Percentiles rank a stretch among this genome's conserved stretches.
Conservation (phyloP, 2,329 filamentous ascomycete genomes). For the Cladosporium austrohemisphaericum region DNA sequence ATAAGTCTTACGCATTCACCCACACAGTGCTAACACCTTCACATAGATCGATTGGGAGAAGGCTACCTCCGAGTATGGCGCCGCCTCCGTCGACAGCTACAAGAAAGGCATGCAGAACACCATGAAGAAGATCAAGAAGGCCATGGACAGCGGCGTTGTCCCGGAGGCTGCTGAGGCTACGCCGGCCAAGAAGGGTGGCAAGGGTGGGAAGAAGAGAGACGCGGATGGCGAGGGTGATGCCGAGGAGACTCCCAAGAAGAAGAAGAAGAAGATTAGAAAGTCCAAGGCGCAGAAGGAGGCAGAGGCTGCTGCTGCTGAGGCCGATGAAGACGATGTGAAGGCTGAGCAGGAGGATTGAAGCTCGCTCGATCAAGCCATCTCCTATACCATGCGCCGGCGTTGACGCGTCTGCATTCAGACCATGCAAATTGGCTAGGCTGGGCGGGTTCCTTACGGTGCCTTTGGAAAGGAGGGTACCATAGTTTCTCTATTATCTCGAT, state of each 20-base stretch:
- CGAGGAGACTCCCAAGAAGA: constrained; percentile 6
- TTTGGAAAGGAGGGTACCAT: too few relatives aligned
- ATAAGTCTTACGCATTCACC: not conserved
- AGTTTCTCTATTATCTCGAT: too few relatives aligned
- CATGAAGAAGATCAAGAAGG: constrained; percentile 30
- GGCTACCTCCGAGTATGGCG: constrained; percentile 26
- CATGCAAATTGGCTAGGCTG: too few relatives aligned
- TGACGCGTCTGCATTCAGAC: too few relatives aligned
- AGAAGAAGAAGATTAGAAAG: constrained; percentile 3
- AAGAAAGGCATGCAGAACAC: constrained; percentile 22
- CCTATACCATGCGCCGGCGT: too few relatives aligned
- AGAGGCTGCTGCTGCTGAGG: not conserved
- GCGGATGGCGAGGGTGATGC: constrained; percentile 5
- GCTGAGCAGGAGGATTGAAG: constrained; percentile 5
- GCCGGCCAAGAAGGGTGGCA: constrained; percentile 4
- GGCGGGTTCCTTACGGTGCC: too few relatives aligned
- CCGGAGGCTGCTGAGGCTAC: not conserved
- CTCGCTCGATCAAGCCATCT: too few relatives aligned
- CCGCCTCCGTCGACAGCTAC: constrained; percentile 26
- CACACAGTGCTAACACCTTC: not conserved
- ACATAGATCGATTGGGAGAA: constrained; percentile 29
- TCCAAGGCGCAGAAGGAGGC: not conserved
- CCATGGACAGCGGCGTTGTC: constrained; percentile 17
- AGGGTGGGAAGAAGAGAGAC: not conserved
- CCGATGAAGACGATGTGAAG: not conserved